Evolutionary conservation across 148 eudicot species (phyloP).

Genomic region (Nepenthes gracilis): DNA sequence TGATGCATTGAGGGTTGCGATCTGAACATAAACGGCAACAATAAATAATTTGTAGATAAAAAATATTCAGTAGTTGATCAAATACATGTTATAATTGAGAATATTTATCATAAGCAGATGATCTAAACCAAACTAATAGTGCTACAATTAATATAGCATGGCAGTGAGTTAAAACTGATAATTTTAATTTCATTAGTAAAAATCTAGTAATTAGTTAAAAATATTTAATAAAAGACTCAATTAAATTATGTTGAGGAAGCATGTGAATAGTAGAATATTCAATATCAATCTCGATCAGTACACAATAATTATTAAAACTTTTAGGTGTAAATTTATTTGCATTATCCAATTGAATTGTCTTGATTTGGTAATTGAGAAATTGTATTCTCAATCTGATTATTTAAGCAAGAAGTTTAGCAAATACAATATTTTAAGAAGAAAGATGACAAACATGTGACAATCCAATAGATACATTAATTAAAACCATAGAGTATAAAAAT

Average conservation of each 20-base stretch:
- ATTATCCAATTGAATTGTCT: background rate
- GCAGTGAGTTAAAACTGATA: background rate
- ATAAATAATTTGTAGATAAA: background rate
- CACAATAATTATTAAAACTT: background rate
- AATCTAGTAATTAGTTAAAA: background rate
- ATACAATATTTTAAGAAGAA: background rate
- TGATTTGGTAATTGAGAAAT: background rate
- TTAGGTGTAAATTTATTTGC: background rate
- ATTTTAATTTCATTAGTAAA: background rate
- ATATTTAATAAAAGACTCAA: background rate
- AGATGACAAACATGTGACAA: too few relatives aligned
- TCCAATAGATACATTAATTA: too few relatives aligned
- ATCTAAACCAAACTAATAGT: background rate
- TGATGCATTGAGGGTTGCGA: background rate
- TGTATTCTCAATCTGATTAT: background rate
- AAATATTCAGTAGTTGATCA: background rate
- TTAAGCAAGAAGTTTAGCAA: constrained; percentile 4
- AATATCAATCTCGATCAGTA: background rate
- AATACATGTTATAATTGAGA: background rate
- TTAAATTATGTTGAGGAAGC: background rate
- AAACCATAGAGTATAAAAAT: too few relatives aligned
- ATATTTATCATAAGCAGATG: background rate
- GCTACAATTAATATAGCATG: constrained; percentile 1
- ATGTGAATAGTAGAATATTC: background rate
- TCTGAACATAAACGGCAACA: background rate